Evolutionary conservation across 2,329 filamentous ascomycete genomes (phyloP).

Genomic region (Paradendryphiella salina): DNA sequence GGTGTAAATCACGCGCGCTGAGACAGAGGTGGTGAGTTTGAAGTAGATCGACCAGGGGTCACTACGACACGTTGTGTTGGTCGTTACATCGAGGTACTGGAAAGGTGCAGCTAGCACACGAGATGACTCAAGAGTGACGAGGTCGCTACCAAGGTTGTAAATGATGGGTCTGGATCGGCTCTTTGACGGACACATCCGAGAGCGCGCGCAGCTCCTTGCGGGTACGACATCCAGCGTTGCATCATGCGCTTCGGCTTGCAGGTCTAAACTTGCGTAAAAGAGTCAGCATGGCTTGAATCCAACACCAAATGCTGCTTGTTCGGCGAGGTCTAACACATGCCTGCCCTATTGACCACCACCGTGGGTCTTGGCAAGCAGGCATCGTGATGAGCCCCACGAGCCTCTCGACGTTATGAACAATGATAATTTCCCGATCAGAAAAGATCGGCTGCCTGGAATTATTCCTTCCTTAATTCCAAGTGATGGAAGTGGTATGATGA

Average conservation of each 20-base stretch:
- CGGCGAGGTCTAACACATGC: conserved; percentile 36
- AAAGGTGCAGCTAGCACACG: background rate
- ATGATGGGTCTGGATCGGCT: conserved; percentile 15
- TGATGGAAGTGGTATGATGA: conserved; percentile 12
- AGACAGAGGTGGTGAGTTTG: background rate
- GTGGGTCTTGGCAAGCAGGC: conserved; percentile 23
- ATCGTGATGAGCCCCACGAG: conserved; percentile 28
- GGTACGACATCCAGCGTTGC: conserved; percentile 5
- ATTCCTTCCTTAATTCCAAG: background rate
- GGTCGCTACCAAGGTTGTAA: conserved; percentile 12
- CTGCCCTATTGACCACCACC: conserved; percentile 17
- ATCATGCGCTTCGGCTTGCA: conserved; percentile 10
- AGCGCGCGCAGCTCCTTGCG: conserved; percentile 5
- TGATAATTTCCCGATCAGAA: conserved; percentile 5
- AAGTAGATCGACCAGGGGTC: background rate
- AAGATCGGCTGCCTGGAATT: conserved; percentile 15
- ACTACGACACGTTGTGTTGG: background rate
- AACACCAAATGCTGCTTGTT: conserved; percentile 28
- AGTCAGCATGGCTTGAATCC: conserved; percentile 18
- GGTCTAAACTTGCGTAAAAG: conserved; percentile 11
- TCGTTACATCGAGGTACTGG: background rate
- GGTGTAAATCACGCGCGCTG: conserved; percentile 4
- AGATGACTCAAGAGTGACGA: background rate
- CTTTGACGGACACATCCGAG: conserved; percentile 23
- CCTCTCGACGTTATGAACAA: conserved; percentile 20